Percentiles rank a stretch among this genome's conserved stretches.
phyloP scores from a whole-genome alignment of 2,329 filamentous ascomycete species.

The Microdochium nivale region DNA sequence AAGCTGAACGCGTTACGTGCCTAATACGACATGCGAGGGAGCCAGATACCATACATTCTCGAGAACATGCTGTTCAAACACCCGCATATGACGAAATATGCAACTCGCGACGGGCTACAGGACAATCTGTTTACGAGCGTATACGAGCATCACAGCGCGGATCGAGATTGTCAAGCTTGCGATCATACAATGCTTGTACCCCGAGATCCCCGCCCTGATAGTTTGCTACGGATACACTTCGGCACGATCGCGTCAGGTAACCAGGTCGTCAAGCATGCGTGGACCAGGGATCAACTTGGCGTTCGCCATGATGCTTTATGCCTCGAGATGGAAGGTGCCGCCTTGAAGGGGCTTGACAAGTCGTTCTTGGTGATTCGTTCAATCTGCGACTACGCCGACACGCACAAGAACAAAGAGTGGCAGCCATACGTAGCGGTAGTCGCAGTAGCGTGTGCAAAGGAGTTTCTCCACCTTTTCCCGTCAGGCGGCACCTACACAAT shows the following conservation, averaged over 20 bases:
- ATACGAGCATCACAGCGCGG: background rate
- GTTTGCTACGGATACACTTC: conserved; percentile 6
- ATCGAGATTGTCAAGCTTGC: background rate
- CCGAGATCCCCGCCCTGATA: background rate
- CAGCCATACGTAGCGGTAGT: background rate
- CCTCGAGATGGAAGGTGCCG: conserved; percentile 8
- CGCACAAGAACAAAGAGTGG: conserved; percentile 2
- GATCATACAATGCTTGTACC: background rate
- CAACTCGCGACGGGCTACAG: background rate
- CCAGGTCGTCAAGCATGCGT: conserved; percentile 7
- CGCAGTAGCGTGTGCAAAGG: conserved; percentile 1
- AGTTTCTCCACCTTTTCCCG: background rate
- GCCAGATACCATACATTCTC: background rate
- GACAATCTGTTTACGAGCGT: background rate
- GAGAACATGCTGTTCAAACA: background rate
- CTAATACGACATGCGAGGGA: background rate
- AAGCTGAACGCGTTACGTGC: conserved; percentile 1
- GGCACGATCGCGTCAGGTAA: conserved; percentile 9
- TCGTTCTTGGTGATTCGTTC: conserved; percentile 1
- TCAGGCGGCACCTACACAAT: background rate
- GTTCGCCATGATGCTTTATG: conserved; percentile 4
- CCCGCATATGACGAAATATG: background rate
- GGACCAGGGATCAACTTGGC: conserved; percentile 4
- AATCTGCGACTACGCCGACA: conserved; percentile 1
- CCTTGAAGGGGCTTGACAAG: background rate